Evolutionary conservation across 2,329 filamentous ascomycete genomes (phyloP).

Genomic region (Neurospora crassa): DNA sequence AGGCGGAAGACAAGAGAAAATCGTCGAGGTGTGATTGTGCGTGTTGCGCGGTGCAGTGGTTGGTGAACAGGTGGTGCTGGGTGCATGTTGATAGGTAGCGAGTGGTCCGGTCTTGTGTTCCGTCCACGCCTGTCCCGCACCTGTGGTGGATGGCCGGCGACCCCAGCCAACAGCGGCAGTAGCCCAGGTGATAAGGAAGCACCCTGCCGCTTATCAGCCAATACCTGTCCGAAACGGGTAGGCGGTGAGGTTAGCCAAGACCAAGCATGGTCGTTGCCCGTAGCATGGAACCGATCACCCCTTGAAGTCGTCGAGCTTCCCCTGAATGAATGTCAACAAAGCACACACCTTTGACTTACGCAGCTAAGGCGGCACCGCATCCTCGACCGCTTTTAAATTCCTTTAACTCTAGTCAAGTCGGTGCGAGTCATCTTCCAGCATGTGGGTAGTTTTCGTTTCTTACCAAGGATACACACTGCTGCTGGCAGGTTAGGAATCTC

Average conservation of each 20-base stretch:
- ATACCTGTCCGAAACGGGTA: constrained; percentile 6
- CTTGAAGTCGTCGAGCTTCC: not conserved
- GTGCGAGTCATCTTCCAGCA: not conserved
- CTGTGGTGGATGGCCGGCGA: not conserved
- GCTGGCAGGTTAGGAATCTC: not conserved
- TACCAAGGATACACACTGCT: not conserved
- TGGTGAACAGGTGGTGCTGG: not conserved
- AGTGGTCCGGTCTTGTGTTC: not conserved
- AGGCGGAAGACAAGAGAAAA: not conserved
- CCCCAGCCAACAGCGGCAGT: not conserved
- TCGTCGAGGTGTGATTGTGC: not conserved
- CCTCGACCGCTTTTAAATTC: not conserved
- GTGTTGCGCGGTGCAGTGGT: not conserved
- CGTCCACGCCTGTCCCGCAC: not conserved
- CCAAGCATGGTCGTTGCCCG: not conserved
- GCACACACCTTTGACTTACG: not conserved
- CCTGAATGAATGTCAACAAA: not conserved
- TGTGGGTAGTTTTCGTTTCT: not conserved
- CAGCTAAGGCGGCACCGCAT: not conserved
- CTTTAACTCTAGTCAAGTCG: not conserved
- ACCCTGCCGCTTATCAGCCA: not conserved
- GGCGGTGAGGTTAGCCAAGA: constrained; percentile 9
- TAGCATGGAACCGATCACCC: not conserved
- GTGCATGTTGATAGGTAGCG: not conserved
- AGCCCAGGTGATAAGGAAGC: not conserved